Evolutionary conservation across 805 yeast species (phyloP).

Genomic region (Ogataea trehalophila): DNA sequence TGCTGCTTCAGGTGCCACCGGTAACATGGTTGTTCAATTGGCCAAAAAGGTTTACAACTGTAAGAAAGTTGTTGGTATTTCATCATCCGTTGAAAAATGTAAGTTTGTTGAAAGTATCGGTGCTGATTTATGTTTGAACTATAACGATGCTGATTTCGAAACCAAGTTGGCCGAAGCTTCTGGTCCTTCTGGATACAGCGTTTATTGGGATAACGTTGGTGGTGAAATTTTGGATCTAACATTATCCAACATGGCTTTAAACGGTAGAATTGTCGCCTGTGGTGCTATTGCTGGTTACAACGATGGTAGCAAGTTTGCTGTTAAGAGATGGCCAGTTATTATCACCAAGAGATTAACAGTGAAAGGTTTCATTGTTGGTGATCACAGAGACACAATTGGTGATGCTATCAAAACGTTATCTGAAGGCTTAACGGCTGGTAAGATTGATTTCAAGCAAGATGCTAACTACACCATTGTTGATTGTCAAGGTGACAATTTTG

Average conservation of each 20-base stretch:
- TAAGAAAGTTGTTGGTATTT: slow-evolving; percentile 52
- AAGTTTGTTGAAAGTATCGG: slow-evolving; percentile 50
- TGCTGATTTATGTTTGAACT: slow-evolving; percentile 49
- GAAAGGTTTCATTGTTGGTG: slow-evolving; percentile 49
- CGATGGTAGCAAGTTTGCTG: slow-evolving; percentile 31
- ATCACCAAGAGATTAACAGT: slow-evolving; percentile 47
- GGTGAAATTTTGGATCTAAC: slow-evolving; percentile 50
- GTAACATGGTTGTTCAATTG: slow-evolving; percentile 52
- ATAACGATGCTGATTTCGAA: slow-evolving; percentile 38
- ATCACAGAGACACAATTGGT: slow-evolving; percentile 34
- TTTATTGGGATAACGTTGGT: slow-evolving; percentile 61
- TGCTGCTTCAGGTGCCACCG: slow-evolving; percentile 78
- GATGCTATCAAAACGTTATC: slow-evolving; percentile 34
- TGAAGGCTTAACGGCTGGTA: slow-evolving; percentile 36
- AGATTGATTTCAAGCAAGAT: slow-evolving; percentile 31
- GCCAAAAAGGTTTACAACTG: slow-evolving; percentile 51
- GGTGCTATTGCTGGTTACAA: slow-evolving; percentile 61
- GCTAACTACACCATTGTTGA: slow-evolving; percentile 37
- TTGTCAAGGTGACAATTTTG: slow-evolving; percentile 37
- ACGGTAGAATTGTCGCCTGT: slow-evolving; percentile 50
- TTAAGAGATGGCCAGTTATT: slow-evolving; percentile 39
- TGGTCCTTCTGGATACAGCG: slow-evolving; percentile 46
- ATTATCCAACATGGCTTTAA: slow-evolving; percentile 33
- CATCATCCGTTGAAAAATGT: slow-evolving; percentile 55
- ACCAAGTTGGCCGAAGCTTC: slow-evolving; percentile 35